A percentile compares a stretch with the other conserved stretches of the same genome.
Conservation (phyloP, 2,329 filamentous ascomycete genomes). For the Monilinia fructigena region DNA sequence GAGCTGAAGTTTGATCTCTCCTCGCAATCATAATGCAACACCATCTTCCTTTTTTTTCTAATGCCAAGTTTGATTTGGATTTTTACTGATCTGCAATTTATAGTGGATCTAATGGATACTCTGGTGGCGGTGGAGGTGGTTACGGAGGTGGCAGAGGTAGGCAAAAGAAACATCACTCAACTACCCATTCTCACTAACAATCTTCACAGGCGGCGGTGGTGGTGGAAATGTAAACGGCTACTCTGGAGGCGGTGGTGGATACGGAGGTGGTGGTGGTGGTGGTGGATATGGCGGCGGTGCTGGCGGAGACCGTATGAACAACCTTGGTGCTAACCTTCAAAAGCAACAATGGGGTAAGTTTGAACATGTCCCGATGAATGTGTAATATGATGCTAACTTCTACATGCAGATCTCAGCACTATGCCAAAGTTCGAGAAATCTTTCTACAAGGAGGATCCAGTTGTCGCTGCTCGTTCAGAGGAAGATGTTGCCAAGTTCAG, state of each 20-base stretch:
- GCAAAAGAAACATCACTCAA: conserved; percentile 21
- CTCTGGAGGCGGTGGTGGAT: conserved; percentile 39
- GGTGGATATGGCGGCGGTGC: conserved; percentile 52
- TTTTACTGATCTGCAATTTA: conserved; percentile 42
- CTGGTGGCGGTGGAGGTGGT: conserved; percentile 44
- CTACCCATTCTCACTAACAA: conserved; percentile 29
- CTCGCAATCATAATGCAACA: conserved; percentile 29
- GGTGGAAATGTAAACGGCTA: conserved; percentile 39
- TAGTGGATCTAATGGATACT: conserved; percentile 53
- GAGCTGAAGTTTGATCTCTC: conserved; percentile 16
- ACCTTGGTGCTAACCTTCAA: conserved; percentile 83
- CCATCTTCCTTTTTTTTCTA: conserved; percentile 29
- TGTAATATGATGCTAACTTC: conserved; percentile 1
- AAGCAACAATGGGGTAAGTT: conserved; percentile 81
- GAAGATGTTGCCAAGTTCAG: conserved; percentile 88
- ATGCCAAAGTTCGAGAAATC: conserved; percentile 98
- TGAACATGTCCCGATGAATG: neutral
- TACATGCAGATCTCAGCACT: conserved; percentile 62
- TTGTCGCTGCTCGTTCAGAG: conserved; percentile 69
- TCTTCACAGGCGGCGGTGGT: conserved; percentile 39
- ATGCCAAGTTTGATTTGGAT: conserved; percentile 22
- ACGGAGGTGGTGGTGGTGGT: conserved; percentile 41
- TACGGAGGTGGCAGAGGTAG: conserved; percentile 37
- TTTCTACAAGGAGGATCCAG: conserved; percentile 94
- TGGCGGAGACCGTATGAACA: conserved; percentile 91